A percentile compares a stretch with the other conserved stretches of the same genome.
Evolutionary conservation across 768 basidiomycete species (phyloP).

Genomic region (Leucocoprinus leucothites): DNA sequence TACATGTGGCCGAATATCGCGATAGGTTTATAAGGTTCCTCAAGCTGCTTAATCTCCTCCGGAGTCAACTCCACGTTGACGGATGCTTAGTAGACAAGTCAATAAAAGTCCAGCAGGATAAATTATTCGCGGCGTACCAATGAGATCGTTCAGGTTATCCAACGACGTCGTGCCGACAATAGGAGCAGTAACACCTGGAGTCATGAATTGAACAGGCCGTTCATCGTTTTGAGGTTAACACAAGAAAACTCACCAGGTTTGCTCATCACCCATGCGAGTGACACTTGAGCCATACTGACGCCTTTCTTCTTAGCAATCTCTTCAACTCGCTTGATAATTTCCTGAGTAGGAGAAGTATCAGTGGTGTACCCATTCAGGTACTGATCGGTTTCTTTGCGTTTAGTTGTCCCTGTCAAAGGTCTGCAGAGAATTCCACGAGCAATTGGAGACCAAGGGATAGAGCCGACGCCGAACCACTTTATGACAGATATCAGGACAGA

Average conservation of each 20-base stretch:
- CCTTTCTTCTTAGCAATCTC: too few species aligned
- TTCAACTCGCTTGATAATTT: too few species aligned
- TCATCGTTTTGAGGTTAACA: too few species aligned
- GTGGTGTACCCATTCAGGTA: slow-evolving; percentile 18
- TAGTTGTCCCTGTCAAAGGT: slow-evolving; percentile 36
- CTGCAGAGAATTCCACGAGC: slow-evolving; percentile 51
- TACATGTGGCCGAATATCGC: too few species aligned
- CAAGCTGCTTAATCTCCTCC: too few species aligned
- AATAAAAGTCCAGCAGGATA: too few species aligned
- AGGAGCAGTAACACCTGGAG: slow-evolving; percentile 39
- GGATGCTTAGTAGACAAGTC: not conserved
- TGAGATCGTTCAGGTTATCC: too few species aligned
- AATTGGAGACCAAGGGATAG: slow-evolving; percentile 60
- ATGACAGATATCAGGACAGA: not conserved
- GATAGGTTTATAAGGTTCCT: too few species aligned
- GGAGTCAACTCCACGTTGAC: too few species aligned
- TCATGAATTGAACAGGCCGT: not conserved
- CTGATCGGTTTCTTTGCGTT: slow-evolving; percentile 34
- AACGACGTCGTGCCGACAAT: too few species aligned
- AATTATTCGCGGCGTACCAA: slow-evolving; percentile 32
- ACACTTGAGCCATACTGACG: too few species aligned
- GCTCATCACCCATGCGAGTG: too few species aligned
- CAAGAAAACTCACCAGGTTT: not conserved
- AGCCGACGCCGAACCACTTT: slow-evolving; percentile 49
- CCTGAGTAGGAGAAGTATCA: slow-evolving; percentile 23